Evolutionary conservation across 352 stramenopile genomes (phyloP).

Genomic region (Pythium folliculosum): DNA sequence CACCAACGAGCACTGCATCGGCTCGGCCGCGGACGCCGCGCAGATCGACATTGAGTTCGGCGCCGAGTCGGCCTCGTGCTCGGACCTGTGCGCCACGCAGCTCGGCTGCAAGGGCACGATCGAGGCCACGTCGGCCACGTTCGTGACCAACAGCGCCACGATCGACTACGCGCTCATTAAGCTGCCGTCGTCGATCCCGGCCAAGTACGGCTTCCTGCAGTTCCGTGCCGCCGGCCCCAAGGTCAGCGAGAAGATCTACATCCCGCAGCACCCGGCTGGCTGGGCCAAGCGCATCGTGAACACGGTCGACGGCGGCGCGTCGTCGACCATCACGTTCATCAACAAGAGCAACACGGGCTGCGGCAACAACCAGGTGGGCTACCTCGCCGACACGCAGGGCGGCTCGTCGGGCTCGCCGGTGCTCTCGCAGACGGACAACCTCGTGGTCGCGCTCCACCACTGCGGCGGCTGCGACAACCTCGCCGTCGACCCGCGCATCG

Average conservation of each 20-base stretch:
- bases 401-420: constrained; percentile 33
- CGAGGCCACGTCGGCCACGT: constrained; percentile 19
- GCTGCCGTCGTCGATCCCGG: constrained; percentile 12
- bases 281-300: constrained; percentile 66
- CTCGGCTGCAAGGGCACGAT: constrained; percentile 31
- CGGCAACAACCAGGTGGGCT: constrained; percentile 36
- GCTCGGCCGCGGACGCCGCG: background rate
- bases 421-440: constrained; percentile 32
- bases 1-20: constrained; percentile 34
- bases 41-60: constrained; percentile 34
- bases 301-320: constrained; percentile 17
- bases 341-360: constrained; percentile 14
- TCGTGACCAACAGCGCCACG: constrained; percentile 25
- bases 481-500: constrained; percentile 18
- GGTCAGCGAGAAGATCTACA: constrained; percentile 49
- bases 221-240: constrained; percentile 22
- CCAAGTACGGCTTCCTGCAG: constrained; percentile 34
- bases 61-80: constrained; percentile 27
- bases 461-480: constrained; percentile 39
- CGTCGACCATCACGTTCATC: constrained; percentile 15
- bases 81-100: constrained; percentile 17
- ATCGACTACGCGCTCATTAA: constrained; percentile 29
- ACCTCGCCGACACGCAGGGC: constrained; percentile 35
- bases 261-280: constrained; percentile 59
- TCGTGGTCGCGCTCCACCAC: constrained; percentile 37